phyloP scores from a whole-genome alignment of 2,329 filamentous ascomycete species.

The Cordyceps cicadae region DNA sequence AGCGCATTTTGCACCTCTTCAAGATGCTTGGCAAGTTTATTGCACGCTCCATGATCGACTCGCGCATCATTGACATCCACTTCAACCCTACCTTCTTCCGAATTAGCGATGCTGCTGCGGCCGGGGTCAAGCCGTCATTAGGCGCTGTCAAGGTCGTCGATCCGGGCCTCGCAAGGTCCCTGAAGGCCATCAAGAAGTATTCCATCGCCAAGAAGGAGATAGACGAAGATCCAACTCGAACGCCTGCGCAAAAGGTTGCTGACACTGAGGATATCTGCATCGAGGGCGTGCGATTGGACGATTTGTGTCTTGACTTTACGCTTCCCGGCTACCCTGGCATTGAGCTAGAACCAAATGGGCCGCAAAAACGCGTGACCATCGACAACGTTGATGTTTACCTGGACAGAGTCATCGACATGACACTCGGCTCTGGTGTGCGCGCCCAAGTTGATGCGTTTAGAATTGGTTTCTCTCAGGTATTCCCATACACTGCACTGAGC shows the following conservation, averaged over 20 bases:
- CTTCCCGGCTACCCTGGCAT: conserved; percentile 84
- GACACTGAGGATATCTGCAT: conserved; percentile 63
- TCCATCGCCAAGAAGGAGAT: conserved; percentile 74
- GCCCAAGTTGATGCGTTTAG: conserved; percentile 88
- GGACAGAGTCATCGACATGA: conserved; percentile 84
- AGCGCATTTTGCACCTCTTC: conserved; percentile 80
- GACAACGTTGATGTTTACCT: conserved; percentile 87
- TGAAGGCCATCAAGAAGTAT: conserved; percentile 83
- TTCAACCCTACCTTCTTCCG: conserved; percentile 98
- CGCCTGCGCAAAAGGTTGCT: conserved; percentile 59
- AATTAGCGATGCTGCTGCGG: conserved; percentile 61
- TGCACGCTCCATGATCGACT: conserved; percentile 95
- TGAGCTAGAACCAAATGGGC: conserved; percentile 69
- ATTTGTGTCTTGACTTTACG: conserved; percentile 88
- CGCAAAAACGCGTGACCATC: conserved; percentile 69
- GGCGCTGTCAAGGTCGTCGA: conserved; percentile 88
- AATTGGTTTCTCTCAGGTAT: conserved; percentile 86
- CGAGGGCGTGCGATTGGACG: conserved; percentile 71
- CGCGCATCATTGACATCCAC: conserved; percentile 92
- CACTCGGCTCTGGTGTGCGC: conserved; percentile 78
- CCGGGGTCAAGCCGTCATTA: conserved; percentile 68
- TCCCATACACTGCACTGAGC: conserved; percentile 84
- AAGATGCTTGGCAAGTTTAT: conserved; percentile 95
- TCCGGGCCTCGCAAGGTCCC: conserved; percentile 71
- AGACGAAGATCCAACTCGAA: conserved; percentile 60